A percentile compares a stretch with the other conserved stretches of the same genome.
Conservation (phyloP, 2,329 filamentous ascomycete species). For the Fusarium annulatum region DNA sequence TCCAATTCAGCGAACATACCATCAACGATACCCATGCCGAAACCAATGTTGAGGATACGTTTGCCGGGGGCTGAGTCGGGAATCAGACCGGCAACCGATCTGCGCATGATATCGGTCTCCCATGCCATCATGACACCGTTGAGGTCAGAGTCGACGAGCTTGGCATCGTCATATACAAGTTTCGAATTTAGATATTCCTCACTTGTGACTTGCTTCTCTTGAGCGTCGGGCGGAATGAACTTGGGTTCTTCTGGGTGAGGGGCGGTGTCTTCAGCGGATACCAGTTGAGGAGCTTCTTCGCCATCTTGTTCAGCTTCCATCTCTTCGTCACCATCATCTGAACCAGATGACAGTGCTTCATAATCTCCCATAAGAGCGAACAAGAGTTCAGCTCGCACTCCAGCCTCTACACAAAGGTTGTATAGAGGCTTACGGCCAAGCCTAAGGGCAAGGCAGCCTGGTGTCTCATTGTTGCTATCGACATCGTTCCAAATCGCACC, state of each 20-base stretch:
- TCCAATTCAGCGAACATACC: conserved; percentile 75
- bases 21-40: conserved; percentile 92
- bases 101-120: conserved; percentile 88
- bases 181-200: conserved; percentile 75
- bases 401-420: conserved; percentile 85
- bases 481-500: conserved; percentile 99
- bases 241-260: conserved; percentile 46
- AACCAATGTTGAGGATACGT: conserved; percentile 85
- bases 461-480: conserved; percentile 86
- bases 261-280: conserved; percentile 45
- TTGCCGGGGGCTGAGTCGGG: conserved; percentile 62
- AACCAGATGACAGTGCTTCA: conserved; percentile 73
- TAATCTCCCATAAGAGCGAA: conserved; percentile 86
- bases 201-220: conserved; percentile 66
- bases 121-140: conserved; percentile 96
- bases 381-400: conserved; percentile 88
- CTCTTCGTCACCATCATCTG: conserved; percentile 61
- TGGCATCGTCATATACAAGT: conserved; percentile 72
- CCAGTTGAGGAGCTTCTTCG: conserved; percentile 49
- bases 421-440: conserved; percentile 80
- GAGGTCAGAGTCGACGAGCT: conserved; percentile 77
- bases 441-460: conserved; percentile 83
- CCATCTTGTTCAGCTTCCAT: conserved; percentile 60
- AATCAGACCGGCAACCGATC: conserved; percentile 76
- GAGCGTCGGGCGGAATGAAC: conserved; percentile 51